A percentile compares a stretch with the other conserved stretches of the same genome.
phyloP scores from a whole-genome alignment of 2,329 filamentous ascomycete species.

The Diaporthe ilicicola region DNA sequence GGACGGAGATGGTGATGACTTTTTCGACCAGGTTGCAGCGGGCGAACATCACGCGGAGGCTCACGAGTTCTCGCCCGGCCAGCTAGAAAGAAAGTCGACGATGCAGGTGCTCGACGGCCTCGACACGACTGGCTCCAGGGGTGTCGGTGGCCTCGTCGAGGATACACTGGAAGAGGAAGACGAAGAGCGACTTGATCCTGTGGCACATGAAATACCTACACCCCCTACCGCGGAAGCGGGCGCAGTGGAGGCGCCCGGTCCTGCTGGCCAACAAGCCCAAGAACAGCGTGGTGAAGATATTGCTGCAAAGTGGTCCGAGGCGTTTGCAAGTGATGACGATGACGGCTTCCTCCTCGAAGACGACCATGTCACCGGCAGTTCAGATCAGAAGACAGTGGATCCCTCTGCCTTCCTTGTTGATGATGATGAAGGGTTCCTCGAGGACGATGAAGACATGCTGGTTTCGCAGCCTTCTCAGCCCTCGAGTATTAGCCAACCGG shows the following conservation, averaged over 20 bases:
- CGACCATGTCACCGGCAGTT: constrained; percentile 52
- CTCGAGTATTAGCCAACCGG: constrained; percentile 36
- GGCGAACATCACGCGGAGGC: constrained; percentile 40
- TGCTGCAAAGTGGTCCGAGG: constrained; percentile 84
- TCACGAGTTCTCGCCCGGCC: constrained; percentile 39
- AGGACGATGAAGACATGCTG: constrained; percentile 66
- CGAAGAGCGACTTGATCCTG: constrained; percentile 28
- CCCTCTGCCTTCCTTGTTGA: constrained; percentile 76
- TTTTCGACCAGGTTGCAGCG: constrained; percentile 64
- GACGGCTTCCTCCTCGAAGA: constrained; percentile 67
- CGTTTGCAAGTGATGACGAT: constrained; percentile 78
- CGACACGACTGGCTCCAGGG: constrained; percentile 44
- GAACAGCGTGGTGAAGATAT: constrained; percentile 65
- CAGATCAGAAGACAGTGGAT: constrained; percentile 61
- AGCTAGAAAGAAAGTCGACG: constrained; percentile 74
- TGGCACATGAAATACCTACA: constrained; percentile 27
- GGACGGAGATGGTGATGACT: constrained; percentile 63
- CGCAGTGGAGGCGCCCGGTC: constrained; percentile 37
- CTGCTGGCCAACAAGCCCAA: constrained; percentile 37
- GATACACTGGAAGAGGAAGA: constrained; percentile 44
- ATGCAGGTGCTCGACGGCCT: constrained; percentile 69
- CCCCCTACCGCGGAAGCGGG: constrained; percentile 33
- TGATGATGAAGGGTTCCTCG: constrained; percentile 85
- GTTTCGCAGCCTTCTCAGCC: constrained; percentile 40
- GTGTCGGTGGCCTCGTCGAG: constrained; percentile 38